Evolutionary conservation across 2,329 filamentous ascomycete genomes (phyloP).

Genomic region (Cytospora piceicola): DNA sequence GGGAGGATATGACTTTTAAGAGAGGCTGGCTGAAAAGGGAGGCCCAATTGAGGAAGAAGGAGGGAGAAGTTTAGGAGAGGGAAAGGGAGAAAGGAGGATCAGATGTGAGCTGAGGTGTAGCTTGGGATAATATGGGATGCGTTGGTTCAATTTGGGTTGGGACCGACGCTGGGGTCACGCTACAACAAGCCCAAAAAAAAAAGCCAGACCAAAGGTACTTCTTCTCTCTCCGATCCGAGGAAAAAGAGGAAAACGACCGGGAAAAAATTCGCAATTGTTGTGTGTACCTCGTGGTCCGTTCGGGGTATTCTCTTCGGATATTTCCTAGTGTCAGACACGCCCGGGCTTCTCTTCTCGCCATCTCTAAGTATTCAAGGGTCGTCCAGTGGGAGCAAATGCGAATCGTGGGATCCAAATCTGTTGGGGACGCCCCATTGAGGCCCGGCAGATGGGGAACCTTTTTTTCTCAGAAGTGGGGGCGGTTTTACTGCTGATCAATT

Average conservation of each 20-base stretch:
- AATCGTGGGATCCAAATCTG: slow-evolving; percentile 20
- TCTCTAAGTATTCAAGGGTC: slow-evolving; percentile 9
- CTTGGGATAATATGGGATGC: no score
- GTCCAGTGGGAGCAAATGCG: slow-evolving; percentile 10
- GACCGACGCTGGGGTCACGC: slow-evolving; percentile 7
- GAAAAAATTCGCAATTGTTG: slow-evolving; percentile 8
- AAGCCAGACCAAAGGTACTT: no score
- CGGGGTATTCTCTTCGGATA: slow-evolving; percentile 7
- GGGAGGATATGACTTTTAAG: slow-evolving; percentile 9
- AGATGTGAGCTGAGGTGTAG: not conserved
- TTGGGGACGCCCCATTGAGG: slow-evolving; percentile 28
- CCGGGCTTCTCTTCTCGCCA: slow-evolving; percentile 3
- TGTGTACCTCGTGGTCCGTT: not conserved
- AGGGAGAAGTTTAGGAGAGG: slow-evolving; percentile 8
- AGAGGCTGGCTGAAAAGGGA: slow-evolving; percentile 1
- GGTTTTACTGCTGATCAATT: not conserved
- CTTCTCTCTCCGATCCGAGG: not conserved
- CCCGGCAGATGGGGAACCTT: slow-evolving; percentile 19
- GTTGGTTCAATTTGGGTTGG: not conserved
- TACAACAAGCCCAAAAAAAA: no score
- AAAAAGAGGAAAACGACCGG: not conserved
- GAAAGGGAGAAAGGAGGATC: slow-evolving; percentile 5
- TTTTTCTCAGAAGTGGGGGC: not conserved
- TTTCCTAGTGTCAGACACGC: slow-evolving; percentile 6
- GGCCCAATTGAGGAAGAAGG: slow-evolving; percentile 9